These are phyloP conservation scores for Xylaria nigripes DNA, from an alignment of 495 filamentous ascomycete species.

Conservation along the genomic window DNA sequence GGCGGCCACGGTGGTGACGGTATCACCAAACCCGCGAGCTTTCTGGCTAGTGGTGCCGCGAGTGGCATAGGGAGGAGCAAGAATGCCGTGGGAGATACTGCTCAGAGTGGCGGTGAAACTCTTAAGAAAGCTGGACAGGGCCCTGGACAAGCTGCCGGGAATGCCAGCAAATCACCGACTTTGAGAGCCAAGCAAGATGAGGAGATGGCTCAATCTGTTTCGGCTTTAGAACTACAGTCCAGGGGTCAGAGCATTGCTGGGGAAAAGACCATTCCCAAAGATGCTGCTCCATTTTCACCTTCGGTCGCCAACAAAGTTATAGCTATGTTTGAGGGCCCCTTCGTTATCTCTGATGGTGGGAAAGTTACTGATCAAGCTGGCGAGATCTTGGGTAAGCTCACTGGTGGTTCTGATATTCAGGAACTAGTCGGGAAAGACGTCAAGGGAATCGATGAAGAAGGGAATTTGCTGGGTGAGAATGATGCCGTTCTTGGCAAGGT, in stretches of 20 bases:
- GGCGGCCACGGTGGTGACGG: slow-evolving; percentile 5
- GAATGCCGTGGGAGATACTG: slow-evolving; percentile 8
- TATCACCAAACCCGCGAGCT: slow-evolving; percentile 10
- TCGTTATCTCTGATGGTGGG: slow-evolving; percentile 50
- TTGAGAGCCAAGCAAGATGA: background rate
- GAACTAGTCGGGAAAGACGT: slow-evolving; percentile 62
- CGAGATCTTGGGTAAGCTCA: slow-evolving; percentile 61
- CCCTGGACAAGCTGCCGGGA: background rate
- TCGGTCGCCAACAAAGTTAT: slow-evolving; percentile 22
- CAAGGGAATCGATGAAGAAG: slow-evolving; percentile 75
- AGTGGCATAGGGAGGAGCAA: slow-evolving; percentile 14
- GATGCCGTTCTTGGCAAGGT: slow-evolving; percentile 73
- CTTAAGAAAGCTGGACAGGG: slow-evolving; percentile 9
- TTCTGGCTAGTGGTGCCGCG: slow-evolving; percentile 9
- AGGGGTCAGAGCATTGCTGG: slow-evolving; percentile 39
- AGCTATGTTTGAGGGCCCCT: slow-evolving; percentile 28
- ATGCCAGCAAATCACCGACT: background rate
- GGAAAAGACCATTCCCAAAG: slow-evolving; percentile 18
- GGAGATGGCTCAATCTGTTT: background rate
- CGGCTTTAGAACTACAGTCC: slow-evolving; percentile 34
- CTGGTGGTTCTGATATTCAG: slow-evolving; percentile 60
- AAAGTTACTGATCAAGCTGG: slow-evolving; percentile 63
- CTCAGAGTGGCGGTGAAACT: slow-evolving; percentile 4
- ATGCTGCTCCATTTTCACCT: slow-evolving; percentile 20
- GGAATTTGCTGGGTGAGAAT: slow-evolving; percentile 70